phyloP scores from a whole-genome alignment of 2,329 filamentous ascomycete genomes.

The Sclerotinia borealis region DNA sequence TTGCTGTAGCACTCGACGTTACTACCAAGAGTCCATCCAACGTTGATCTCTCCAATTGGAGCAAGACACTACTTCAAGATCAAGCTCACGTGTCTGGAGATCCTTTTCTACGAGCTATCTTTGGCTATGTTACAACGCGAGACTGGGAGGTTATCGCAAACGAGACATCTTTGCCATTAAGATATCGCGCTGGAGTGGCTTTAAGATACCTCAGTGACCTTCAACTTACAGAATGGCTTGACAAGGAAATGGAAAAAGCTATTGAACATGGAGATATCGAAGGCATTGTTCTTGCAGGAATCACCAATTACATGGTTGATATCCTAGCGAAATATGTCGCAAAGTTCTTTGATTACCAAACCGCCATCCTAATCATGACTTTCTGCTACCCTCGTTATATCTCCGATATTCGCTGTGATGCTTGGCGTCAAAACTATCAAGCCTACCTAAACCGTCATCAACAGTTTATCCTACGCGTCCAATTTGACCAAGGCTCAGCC shows the following conservation, averaged over 20 bases:
- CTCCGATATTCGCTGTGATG: constrained; percentile 66
- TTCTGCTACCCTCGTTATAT: constrained; percentile 72
- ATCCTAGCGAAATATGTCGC: constrained; percentile 70
- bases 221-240: constrained; percentile 60
- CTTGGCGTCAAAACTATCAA: constrained; percentile 68
- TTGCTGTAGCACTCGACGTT: constrained; percentile 60
- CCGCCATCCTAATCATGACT: constrained; percentile 67
- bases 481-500: constrained; percentile 73
- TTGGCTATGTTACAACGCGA: constrained; percentile 68
- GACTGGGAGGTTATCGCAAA: constrained; percentile 71
- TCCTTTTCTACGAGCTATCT: constrained; percentile 73
- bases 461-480: constrained; percentile 67
- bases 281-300: constrained; percentile 70
- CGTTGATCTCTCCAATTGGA: constrained; percentile 31
- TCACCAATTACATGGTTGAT: constrained; percentile 66
- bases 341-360: constrained; percentile 73
- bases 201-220: constrained; percentile 59
- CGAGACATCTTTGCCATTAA: constrained; percentile 66
- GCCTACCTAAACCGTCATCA: constrained; percentile 68
- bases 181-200: constrained; percentile 69
- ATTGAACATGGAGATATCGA: constrained; percentile 66
- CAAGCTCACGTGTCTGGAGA: constrained; percentile 52
- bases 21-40: constrained; percentile 46
- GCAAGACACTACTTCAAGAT: constrained; percentile 25
- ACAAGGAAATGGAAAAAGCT: constrained; percentile 55